Conservation (phyloP, 2,329 filamentous ascomycete genomes). For the Ophiostoma australiae region DNA sequence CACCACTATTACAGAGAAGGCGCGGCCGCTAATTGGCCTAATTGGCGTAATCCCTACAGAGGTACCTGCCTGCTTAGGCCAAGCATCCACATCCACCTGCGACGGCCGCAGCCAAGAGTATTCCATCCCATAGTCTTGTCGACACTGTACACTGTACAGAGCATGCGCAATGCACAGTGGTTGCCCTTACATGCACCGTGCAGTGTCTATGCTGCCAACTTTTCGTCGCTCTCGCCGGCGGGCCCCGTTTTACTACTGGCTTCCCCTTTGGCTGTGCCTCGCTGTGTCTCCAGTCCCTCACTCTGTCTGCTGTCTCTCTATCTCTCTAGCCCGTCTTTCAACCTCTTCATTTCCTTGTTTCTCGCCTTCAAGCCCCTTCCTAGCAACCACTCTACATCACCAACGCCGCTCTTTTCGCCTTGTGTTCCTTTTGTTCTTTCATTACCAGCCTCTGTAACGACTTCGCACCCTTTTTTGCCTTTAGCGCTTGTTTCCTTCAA, state of each 20-base stretch:
- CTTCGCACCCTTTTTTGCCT: background rate
- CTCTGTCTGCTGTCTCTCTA: background rate
- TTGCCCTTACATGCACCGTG: background rate
- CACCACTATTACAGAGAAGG: background rate
- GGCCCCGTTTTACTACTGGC: constrained; percentile 6
- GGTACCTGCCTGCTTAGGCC: constrained; percentile 17
- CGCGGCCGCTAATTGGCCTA: constrained; percentile 20
- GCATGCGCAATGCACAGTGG: background rate
- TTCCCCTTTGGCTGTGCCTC: constrained; percentile 6
- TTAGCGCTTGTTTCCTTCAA: constrained; percentile 1
- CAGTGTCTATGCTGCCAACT: constrained; percentile 20
- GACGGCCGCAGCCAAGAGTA: constrained; percentile 17
- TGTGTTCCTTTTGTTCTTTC: background rate
- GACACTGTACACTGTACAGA: background rate
- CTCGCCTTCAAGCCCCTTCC: background rate
- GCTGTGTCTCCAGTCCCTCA: background rate
- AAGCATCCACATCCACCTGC: constrained; percentile 14
- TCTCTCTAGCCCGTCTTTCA: constrained; percentile 7
- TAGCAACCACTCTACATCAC: constrained; percentile 3
- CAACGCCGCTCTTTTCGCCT: background rate
- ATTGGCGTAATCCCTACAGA: constrained; percentile 13
- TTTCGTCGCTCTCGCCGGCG: constrained; percentile 19
- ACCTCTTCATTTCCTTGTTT: constrained; percentile 13
- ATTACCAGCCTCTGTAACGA: constrained; percentile 12
- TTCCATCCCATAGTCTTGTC: background rate